Percentiles rank a stretch among this genome's conserved stretches.
phyloP scores from a whole-genome alignment of 176 grass and related monocot genomes.

The Triticum timopheevii region DNA sequence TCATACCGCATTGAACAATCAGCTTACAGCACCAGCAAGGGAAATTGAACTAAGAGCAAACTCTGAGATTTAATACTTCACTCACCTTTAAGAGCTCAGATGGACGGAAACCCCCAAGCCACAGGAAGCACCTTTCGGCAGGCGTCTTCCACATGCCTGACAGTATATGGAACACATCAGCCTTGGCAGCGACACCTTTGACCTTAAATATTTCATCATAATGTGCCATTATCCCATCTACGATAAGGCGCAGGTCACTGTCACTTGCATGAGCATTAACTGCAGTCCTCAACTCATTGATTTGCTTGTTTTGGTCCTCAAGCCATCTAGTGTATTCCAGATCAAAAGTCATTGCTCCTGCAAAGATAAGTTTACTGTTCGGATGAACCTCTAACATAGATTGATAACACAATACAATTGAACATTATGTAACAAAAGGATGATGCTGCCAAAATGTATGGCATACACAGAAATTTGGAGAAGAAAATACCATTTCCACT shows the following conservation, averaged over 20 bases:
- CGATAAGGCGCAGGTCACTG: slow-evolving; percentile 50
- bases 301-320: slow-evolving; percentile 61
- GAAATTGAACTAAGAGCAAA: not conserved
- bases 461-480: not conserved
- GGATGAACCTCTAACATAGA: slow-evolving; percentile 13
- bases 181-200: slow-evolving; percentile 54
- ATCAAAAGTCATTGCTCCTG: slow-evolving; percentile 56
- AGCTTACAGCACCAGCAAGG: slow-evolving; percentile 14
- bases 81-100: slow-evolving; percentile 56
- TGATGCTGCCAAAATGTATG: not conserved
- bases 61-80: not conserved
- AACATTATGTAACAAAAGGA: not conserved
- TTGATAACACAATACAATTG: not conserved
- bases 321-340: slow-evolving; percentile 58
- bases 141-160: slow-evolving; percentile 71
- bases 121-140: slow-evolving; percentile 60
- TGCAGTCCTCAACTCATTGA: slow-evolving; percentile 59
- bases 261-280: slow-evolving; percentile 70
- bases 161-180: slow-evolving; percentile 66
- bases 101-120: slow-evolving; percentile 63
- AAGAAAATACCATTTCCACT: slow-evolving; percentile 58
- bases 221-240: slow-evolving; percentile 60
- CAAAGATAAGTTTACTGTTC: slow-evolving; percentile 20
- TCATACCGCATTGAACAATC: not conserved
- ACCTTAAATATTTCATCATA: slow-evolving; percentile 59